phyloP scores from a whole-genome alignment of 768 basidiomycete genomes.

The Xerocomus potaroensis region DNA sequence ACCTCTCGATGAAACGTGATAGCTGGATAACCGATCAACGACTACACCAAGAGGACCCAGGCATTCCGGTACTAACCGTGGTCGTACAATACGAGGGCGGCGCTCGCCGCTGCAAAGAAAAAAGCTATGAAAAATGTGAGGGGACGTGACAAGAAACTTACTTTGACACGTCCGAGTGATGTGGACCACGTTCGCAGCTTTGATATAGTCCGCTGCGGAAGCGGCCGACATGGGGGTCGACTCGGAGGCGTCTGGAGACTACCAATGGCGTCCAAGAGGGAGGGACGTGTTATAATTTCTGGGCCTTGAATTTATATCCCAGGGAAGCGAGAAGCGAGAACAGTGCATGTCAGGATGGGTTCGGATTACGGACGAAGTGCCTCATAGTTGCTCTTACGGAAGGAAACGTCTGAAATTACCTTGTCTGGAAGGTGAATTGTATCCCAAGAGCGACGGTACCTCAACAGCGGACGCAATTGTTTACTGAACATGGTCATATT shows the following conservation, averaged over 20 bases:
- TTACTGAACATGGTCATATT: not conserved
- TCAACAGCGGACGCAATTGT: not conserved
- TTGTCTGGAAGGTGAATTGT: not conserved
- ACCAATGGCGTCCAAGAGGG: not conserved
- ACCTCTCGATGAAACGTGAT: constrained; percentile 18
- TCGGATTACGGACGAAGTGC: not conserved
- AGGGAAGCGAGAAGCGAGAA: not conserved
- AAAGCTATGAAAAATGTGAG: not conserved
- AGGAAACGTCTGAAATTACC: not conserved
- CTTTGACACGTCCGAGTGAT: constrained; percentile 11
- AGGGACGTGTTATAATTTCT: not conserved
- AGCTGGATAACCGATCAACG: constrained; percentile 1
- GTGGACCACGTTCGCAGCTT: constrained; percentile 1
- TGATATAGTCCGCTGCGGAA: constrained; percentile 1
- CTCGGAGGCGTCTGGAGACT: not conserved
- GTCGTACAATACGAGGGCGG: constrained; percentile 16
- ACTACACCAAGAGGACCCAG: not conserved
- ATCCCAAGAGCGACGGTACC: not conserved
- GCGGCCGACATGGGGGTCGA: constrained; percentile 2
- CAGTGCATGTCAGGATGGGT: not conserved
- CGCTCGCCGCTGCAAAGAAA: constrained; percentile 4
- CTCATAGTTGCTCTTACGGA: not conserved
- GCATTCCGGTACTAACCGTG: constrained; percentile 8
- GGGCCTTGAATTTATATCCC: constrained; percentile 1
- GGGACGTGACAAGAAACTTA: not conserved